Evolutionary conservation across 148 eudicot genomes (phyloP).

Genomic region (Vaccinium macrocarpon): DNA sequence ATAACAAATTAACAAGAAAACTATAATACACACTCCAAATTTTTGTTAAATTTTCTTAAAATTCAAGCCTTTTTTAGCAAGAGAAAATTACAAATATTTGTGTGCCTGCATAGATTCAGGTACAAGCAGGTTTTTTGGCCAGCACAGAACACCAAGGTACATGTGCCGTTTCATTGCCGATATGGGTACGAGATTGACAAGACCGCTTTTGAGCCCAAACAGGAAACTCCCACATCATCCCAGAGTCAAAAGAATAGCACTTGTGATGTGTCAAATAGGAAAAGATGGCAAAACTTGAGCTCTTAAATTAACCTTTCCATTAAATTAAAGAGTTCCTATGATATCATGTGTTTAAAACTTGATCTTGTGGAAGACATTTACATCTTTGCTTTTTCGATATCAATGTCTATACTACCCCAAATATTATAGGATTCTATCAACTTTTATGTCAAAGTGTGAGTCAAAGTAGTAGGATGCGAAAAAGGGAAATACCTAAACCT

Average conservation of each 20-base stretch:
- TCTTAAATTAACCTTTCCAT: neutral
- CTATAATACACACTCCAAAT: too few relatives aligned
- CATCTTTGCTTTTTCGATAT: neutral
- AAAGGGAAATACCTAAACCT: neutral
- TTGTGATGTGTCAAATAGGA: neutral
- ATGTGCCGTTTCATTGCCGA: too few relatives aligned
- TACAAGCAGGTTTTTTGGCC: too few relatives aligned
- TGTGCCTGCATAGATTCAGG: too few relatives aligned
- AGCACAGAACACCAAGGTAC: too few relatives aligned
- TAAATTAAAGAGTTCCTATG: neutral
- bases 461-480: neutral
- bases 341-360: neutral
- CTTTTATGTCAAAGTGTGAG: neutral
- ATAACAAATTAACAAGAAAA: too few relatives aligned
- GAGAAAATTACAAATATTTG: too few relatives aligned
- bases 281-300: neutral
- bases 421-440: neutral
- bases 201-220: neutral
- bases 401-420: neutral
- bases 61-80: too few relatives aligned
- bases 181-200: too few relatives aligned
- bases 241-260: neutral
- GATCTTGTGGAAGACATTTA: neutral
- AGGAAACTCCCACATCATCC: neutral
- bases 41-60: too few relatives aligned